A percentile compares a stretch with the other conserved stretches of the same genome.
phyloP scores from a whole-genome alignment of 352 stramenopile species.

The Globisporangium ultimum region DNA sequence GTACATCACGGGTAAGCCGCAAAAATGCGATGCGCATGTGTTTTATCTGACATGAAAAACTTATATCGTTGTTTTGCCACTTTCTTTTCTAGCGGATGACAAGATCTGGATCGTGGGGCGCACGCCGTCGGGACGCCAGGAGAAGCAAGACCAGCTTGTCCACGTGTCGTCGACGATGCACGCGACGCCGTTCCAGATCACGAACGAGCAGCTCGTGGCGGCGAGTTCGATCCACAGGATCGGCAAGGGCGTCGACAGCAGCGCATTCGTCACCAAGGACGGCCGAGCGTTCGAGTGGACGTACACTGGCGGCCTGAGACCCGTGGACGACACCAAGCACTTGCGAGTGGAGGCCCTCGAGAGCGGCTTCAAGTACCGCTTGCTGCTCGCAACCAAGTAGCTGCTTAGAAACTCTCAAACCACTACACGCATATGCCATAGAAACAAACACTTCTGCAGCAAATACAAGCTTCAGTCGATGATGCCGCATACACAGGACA shows the following conservation, averaged over 20 bases:
- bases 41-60: not conserved
- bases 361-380: slow-evolving; percentile 70
- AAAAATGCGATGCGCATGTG: not conserved
- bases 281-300: slow-evolving; percentile 75
- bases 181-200: slow-evolving; percentile 62
- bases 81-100: slow-evolving; percentile 43
- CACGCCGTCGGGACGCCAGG: slow-evolving; percentile 64
- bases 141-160: slow-evolving; percentile 43
- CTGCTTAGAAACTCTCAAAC: not conserved
- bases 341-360: slow-evolving; percentile 56
- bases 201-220: slow-evolving; percentile 41
- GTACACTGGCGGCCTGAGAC: slow-evolving; percentile 51
- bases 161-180: slow-evolving; percentile 70
- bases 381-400: slow-evolving; percentile 31
- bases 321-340: slow-evolving; percentile 30
- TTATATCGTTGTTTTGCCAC: not conserved
- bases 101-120: slow-evolving; percentile 77
- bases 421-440: not conserved
- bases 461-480: not conserved
- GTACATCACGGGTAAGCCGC: slow-evolving; percentile 64
- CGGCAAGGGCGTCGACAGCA: slow-evolving; percentile 77
- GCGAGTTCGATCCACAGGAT: slow-evolving; percentile 53
- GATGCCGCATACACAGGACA: too few species aligned
- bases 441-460: not conserved
- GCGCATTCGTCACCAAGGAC: slow-evolving; percentile 64